phyloP scores from a whole-genome alignment of 306 rosid species.

The Mucuna pruriens region DNA sequence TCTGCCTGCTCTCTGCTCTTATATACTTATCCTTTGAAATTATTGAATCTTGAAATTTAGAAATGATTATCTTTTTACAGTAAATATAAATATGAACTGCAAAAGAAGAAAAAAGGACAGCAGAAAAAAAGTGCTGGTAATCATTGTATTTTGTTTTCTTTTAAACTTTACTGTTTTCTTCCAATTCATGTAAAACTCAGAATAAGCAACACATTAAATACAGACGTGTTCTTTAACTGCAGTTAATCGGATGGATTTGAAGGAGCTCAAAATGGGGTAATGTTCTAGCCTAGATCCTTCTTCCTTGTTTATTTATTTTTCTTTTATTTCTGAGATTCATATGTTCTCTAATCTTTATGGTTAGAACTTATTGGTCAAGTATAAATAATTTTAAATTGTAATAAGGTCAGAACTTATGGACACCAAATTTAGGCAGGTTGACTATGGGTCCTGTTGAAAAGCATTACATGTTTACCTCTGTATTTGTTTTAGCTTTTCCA shows the following conservation, averaged over 20 bases:
- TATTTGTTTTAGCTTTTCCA: neutral
- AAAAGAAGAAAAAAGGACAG: conserved; percentile 81
- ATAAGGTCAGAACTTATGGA: neutral
- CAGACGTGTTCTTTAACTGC: conserved; percentile 61
- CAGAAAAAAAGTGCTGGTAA: conserved; percentile 89
- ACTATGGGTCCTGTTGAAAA: neutral
- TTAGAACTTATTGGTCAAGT: neutral
- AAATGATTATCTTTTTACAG: conserved; percentile 50
- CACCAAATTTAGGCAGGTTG: neutral
- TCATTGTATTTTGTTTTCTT: conserved; percentile 22
- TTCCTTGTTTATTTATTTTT: conserved; percentile 33
- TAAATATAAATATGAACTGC: conserved; percentile 75
- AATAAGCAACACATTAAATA: conserved; percentile 29
- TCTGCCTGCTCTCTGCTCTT: neutral
- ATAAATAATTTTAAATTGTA: neutral
- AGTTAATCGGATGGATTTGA: conserved; percentile 93
- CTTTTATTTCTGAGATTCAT: conserved; percentile 34
- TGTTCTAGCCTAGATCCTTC: conserved; percentile 31
- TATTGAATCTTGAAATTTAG: neutral
- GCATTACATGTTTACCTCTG: neutral
- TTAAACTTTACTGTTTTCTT: conserved; percentile 35
- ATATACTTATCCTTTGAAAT: neutral
- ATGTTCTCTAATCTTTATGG: neutral
- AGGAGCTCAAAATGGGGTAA: conserved; percentile 99
- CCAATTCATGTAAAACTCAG: conserved; percentile 36